phyloP scores from a whole-genome alignment of 148 eudicot genomes.

The Fallopia convolvulus region DNA sequence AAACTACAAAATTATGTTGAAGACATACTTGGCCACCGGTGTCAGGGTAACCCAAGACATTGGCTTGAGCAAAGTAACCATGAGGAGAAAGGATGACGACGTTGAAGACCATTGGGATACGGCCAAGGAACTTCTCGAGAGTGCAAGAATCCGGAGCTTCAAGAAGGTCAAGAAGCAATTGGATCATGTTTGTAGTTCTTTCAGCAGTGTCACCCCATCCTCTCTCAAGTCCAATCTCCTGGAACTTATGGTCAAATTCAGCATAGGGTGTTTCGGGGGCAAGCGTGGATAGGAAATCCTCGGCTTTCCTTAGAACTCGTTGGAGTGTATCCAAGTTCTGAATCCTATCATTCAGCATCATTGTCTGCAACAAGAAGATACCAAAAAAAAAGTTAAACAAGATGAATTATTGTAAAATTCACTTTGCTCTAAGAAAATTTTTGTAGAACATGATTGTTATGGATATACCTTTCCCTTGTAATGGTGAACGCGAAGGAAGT shows the following conservation, averaged over 20 bases:
- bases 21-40: slow-evolving; percentile 86
- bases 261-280: slow-evolving; percentile 62
- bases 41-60: slow-evolving; percentile 94
- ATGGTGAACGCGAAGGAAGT: slow-evolving; percentile 71
- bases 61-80: slow-evolving; percentile 95
- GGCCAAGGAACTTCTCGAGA: slow-evolving; percentile 81
- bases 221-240: slow-evolving; percentile 87
- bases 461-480: slow-evolving; percentile 77
- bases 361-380: slow-evolving; percentile 31
- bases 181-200: slow-evolving; percentile 75
- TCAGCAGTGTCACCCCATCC: slow-evolving; percentile 96
- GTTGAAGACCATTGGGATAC: slow-evolving; percentile 96
- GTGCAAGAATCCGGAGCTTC: slow-evolving; percentile 98
- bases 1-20: background rate
- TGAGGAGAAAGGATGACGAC: slow-evolving; percentile 97
- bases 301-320: slow-evolving; percentile 52
- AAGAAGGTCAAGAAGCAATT: slow-evolving; percentile 76
- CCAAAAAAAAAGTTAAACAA: background rate
- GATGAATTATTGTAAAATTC: too few species aligned
- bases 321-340: slow-evolving; percentile 67
- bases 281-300: slow-evolving; percentile 59
- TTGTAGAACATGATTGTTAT: too few species aligned
- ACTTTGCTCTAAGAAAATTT: too few species aligned
- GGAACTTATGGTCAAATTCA: slow-evolving; percentile 78
- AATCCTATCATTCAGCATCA: slow-evolving; percentile 91